Evolutionary conservation across 2,329 filamentous ascomycete genomes (phyloP).

Genomic region (Dendrostoma leiphaemia): DNA sequence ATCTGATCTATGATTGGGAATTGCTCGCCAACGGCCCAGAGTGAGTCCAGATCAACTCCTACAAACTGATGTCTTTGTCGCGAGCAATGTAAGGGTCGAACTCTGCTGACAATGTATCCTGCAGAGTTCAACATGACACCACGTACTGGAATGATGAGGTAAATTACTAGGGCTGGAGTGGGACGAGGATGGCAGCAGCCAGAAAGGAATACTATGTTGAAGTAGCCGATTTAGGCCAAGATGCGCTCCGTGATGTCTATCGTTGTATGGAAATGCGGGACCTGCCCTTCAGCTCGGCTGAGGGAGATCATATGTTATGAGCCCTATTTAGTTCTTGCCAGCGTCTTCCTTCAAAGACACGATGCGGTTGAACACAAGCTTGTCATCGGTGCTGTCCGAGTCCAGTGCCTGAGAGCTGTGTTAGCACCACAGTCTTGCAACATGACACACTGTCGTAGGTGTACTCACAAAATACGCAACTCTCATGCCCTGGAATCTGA

Average conservation of each 20-base stretch:
- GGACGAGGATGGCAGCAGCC: not conserved
- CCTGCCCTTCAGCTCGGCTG: too few species aligned
- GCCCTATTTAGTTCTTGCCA: conserved; percentile 50
- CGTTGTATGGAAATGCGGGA: too few species aligned
- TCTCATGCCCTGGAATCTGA: conserved; percentile 88
- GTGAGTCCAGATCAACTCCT: conserved; percentile 32
- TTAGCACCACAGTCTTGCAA: not conserved
- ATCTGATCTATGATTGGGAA: conserved; percentile 54
- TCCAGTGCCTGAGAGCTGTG: conserved; percentile 68
- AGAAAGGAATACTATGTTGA: too few species aligned
- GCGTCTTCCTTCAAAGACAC: conserved; percentile 87
- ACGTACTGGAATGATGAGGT: conserved; percentile 52
- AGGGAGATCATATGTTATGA: too few species aligned
- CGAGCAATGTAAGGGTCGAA: too few species aligned
- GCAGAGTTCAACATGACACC: conserved; percentile 42
- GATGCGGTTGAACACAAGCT: conserved; percentile 85
- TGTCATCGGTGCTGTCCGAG: conserved; percentile 73
- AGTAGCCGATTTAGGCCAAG: too few species aligned
- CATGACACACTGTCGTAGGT: not conserved
- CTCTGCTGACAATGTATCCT: conserved; percentile 5
- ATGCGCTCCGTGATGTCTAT: too few species aligned
- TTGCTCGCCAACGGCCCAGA: conserved; percentile 53
- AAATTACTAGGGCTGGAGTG: conserved; percentile 32
- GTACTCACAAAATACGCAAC: conserved; percentile 74
- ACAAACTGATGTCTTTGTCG: conserved; percentile 17